Evolutionary conservation across 148 eudicot species (phyloP).

Genomic region (Chenopodium formosanum): DNA sequence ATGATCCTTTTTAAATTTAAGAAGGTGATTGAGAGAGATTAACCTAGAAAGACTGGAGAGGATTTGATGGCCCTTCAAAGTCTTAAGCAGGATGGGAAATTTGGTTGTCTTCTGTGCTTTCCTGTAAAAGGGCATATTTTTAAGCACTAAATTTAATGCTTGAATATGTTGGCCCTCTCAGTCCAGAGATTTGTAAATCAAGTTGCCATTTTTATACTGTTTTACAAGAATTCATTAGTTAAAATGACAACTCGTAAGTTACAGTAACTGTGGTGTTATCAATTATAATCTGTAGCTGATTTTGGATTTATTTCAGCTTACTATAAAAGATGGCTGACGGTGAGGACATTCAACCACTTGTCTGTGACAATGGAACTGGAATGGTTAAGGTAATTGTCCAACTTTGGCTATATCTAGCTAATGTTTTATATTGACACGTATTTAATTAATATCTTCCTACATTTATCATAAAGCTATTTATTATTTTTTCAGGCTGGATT

Average conservation of each 20-base stretch:
- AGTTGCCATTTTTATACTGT: neutral
- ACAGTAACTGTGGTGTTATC: neutral
- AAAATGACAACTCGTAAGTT: neutral
- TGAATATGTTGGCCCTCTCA: neutral
- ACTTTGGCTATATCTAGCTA: neutral
- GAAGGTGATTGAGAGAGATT: neutral
- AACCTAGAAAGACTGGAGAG: neutral
- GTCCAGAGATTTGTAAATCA: neutral
- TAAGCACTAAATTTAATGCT: neutral
- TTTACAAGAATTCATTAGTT: neutral
- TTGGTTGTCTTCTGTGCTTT: neutral
- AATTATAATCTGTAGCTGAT: neutral
- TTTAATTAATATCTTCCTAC: neutral
- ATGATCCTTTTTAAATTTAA: neutral
- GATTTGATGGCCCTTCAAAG: neutral
- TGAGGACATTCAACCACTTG: constrained; percentile 84
- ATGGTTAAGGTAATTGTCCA: constrained; percentile 64
- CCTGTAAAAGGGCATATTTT: neutral
- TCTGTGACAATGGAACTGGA: constrained; percentile 86
- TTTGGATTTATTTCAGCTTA: constrained; percentile 26
- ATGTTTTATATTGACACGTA: neutral
- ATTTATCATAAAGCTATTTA: neutral
- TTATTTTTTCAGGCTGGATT: constrained; percentile 69
- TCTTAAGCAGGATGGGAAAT: neutral
- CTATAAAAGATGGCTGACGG: constrained; percentile 61